Evolutionary conservation across 2,329 filamentous ascomycete genomes (phyloP).

Genomic region (Neonectria punicea): DNA sequence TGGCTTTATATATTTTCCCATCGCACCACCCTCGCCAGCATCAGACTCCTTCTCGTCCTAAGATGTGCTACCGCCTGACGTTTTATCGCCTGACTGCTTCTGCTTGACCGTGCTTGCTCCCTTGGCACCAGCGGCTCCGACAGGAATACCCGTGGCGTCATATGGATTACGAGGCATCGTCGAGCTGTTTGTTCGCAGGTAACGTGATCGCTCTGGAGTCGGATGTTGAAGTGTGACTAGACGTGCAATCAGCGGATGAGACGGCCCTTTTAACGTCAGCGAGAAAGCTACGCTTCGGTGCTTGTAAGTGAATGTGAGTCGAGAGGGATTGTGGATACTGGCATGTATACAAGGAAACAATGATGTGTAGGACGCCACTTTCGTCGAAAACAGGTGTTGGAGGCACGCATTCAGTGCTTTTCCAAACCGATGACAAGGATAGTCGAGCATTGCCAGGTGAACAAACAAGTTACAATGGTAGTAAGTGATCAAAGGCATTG

Average conservation of each 20-base stretch:
- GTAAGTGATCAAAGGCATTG: neutral
- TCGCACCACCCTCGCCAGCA: neutral
- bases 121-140: neutral
- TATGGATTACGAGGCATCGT: constrained; percentile 7
- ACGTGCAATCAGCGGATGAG: neutral
- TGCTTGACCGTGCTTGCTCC: neutral
- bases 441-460: neutral
- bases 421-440: too few species aligned
- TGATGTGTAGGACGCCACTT: too few species aligned
- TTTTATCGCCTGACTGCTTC: neutral
- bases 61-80: constrained; percentile 9
- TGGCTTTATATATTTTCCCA: neutral
- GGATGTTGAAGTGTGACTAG: neutral
- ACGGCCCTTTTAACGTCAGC: neutral
- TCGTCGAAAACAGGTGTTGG: too few species aligned
- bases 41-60: neutral
- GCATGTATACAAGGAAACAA: neutral
- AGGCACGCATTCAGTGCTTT: too few species aligned
- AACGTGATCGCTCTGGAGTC: too few species aligned
- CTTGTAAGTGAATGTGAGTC: neutral
- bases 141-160: neutral
- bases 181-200: too few species aligned
- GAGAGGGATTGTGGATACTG: neutral
- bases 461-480: neutral
- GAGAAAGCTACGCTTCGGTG: neutral